Evolutionary conservation across 2,329 filamentous ascomycete genomes (phyloP).

Genomic region (Orbilia brochopaga): DNA sequence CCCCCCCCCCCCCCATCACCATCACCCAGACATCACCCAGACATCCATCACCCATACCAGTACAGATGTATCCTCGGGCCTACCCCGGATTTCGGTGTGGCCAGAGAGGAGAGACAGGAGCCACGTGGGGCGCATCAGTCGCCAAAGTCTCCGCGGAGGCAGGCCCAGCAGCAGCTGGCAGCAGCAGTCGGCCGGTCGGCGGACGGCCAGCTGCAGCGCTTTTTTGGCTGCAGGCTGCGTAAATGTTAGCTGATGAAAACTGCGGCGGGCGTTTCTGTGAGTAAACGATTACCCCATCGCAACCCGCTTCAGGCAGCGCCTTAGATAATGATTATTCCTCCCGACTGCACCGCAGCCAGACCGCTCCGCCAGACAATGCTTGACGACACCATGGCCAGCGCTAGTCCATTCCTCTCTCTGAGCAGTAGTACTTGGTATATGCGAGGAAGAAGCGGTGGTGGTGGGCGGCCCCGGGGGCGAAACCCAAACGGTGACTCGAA

Average conservation of each 20-base stretch:
- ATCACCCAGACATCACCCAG: too few species aligned
- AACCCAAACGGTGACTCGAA: too few species aligned
- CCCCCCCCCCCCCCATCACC: too few species aligned
- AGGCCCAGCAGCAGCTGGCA: conserved; percentile 9
- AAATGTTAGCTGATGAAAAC: conserved; percentile 24
- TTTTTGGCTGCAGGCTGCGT: conserved; percentile 20
- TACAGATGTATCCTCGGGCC: too few species aligned
- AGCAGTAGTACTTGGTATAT: too few species aligned
- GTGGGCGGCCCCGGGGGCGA: too few species aligned
- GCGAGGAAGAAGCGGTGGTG: too few species aligned
- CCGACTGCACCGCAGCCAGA: conserved; percentile 5
- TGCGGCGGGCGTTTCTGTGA: conserved; percentile 32
- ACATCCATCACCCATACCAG: too few species aligned
- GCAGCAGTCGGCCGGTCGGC: too few species aligned
- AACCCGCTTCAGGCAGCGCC: conserved; percentile 36
- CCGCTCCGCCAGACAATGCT: background rate
- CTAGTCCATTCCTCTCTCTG: too few species aligned
- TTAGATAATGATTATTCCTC: conserved; percentile 42
- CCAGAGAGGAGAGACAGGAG: background rate
- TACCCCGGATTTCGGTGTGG: conserved; percentile 36
- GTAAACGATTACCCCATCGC: conserved; percentile 48
- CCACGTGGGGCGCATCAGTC: too few species aligned
- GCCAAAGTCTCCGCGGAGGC: background rate
- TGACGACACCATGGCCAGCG: too few species aligned
- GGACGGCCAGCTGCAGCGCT: conserved; percentile 3